These are phyloP conservation scores for Coelastrella sp. DNA, from an alignment of 139 green algal genomes.

Conservation along the genomic window DNA sequence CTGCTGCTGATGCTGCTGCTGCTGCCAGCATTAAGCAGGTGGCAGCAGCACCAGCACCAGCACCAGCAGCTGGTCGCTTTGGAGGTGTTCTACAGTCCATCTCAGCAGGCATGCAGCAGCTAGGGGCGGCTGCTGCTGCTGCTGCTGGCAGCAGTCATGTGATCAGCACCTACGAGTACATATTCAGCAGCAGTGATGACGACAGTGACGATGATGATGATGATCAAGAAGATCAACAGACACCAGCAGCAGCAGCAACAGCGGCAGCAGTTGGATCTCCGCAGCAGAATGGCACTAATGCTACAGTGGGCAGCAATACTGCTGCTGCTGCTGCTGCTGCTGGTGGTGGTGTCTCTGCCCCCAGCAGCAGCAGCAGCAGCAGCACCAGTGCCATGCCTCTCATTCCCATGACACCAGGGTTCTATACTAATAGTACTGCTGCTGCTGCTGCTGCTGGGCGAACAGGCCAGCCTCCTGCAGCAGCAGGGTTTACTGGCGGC, in stretches of 20 bases:
- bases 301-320: neutral
- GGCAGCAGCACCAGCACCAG: constrained; percentile 28
- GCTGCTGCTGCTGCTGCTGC: neutral
- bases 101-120: neutral
- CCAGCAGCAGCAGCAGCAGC: constrained; percentile 20
- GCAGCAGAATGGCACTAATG: constrained; percentile 43
- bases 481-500: neutral
- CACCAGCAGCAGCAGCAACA: constrained; percentile 37
- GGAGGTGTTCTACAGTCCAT: neutral
- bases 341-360: neutral
- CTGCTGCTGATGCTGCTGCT: neutral
- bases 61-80: constrained; percentile 5
- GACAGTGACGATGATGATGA: constrained; percentile 4
- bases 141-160: neutral
- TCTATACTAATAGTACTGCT: constrained; percentile 11
- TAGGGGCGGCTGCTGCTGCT: neutral
- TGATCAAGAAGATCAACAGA: neutral
- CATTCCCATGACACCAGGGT: constrained; percentile 22
- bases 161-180: constrained; percentile 23
- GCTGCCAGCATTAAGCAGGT: no score
- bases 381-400: constrained; percentile 5
- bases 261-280: constrained; percentile 9
- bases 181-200: constrained; percentile 24
- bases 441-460: constrained; percentile 28
- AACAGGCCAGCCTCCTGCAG: neutral